Base-by-base conservation (phyloP, 345 rosid genomes). In the Turritis glabra region DNA sequence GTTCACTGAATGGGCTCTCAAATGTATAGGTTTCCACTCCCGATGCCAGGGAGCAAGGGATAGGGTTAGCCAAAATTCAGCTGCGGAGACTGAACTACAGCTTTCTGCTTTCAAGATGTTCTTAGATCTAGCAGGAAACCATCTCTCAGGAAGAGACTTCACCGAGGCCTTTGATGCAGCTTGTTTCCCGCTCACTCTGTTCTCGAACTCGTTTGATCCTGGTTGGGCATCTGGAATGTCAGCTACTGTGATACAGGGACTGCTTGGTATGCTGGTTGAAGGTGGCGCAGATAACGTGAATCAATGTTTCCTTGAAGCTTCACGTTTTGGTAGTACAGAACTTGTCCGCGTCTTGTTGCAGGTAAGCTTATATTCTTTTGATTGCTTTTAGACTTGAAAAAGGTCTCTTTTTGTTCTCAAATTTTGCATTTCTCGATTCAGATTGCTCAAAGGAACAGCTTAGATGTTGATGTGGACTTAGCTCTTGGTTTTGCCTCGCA, bases 151-250 rank as follows among this genome's bases (percentile, higher is more conserved):
- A 67, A 94, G 92, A 78, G 98, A 94, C 83, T 94, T 91, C 81
- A 91, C 97, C 0, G 98, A 94, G 87, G 98, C 97, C 17, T 91
- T 91, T 69, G 98, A 91, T 63, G 97, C 98, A n/a, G 98, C 98
- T 43, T 93, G 98, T 80, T 93, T 93, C 78, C 98, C 98, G 8
- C 90, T 91, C 27, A 93, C 98, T 69, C 83, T 93, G 70, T 93
- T 93, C 52, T 93, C 98, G 46, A 88, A 86, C 76, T 89, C 97
- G 40, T 91, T 94, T 80, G 95, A 91, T 79, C 91, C 91, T 75
- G 98, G 91, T 57, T 91, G 98, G 98, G 91, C 96, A 37, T 91
- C 96, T 78, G 97, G 98, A 53, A 82, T 88, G 74, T 87, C 94
- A 17, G 95, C 95, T 58, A 86, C 96, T 65, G 94, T 86, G 41